Evolutionary conservation across 106 monocot species (phyloP).

Genomic region (Chionographis japonica): DNA sequence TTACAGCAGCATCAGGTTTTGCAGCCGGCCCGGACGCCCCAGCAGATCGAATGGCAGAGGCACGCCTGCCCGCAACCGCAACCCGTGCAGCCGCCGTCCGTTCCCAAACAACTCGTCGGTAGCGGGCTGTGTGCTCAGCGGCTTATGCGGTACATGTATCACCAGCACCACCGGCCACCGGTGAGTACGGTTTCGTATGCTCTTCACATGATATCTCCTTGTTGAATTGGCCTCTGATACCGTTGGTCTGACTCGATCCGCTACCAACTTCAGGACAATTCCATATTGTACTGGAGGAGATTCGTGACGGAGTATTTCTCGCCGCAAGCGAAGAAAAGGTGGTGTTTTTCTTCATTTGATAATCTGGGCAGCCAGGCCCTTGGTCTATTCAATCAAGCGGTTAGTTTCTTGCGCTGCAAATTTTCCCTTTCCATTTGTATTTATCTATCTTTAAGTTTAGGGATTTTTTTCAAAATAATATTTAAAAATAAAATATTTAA

Average conservation of each 20-base stretch:
- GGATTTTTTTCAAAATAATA: no score
- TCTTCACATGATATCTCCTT: not conserved
- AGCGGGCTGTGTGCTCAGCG: conserved; percentile 30
- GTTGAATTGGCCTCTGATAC: no score
- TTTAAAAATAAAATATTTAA: no score
- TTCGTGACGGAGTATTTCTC: conserved; percentile 39
- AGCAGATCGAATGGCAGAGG: no score
- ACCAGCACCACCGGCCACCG: conserved; percentile 31
- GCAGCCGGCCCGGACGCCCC: no score
- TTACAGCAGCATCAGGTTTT: no score
- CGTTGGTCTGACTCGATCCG: no score
- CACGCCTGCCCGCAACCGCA: conserved; percentile 33
- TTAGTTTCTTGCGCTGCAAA: conserved; percentile 8
- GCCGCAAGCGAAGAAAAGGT: conserved; percentile 34
- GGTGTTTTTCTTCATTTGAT: conserved; percentile 38
- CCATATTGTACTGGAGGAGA: conserved; percentile 43
- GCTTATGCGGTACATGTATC: conserved; percentile 44
- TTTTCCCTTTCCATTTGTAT: no score
- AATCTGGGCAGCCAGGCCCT: conserved; percentile 13
- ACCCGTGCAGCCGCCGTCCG: conserved; percentile 9
- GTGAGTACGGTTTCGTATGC: conserved; percentile 11
- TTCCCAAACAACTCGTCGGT: conserved; percentile 15
- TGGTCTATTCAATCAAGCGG: conserved; percentile 15
- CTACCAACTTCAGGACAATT: conserved; percentile 22
- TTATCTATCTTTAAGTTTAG: no score